Base-by-base conservation (phyloP, 2,329 filamentous ascomycete genomes). In the Aspergillus felis region DNA sequence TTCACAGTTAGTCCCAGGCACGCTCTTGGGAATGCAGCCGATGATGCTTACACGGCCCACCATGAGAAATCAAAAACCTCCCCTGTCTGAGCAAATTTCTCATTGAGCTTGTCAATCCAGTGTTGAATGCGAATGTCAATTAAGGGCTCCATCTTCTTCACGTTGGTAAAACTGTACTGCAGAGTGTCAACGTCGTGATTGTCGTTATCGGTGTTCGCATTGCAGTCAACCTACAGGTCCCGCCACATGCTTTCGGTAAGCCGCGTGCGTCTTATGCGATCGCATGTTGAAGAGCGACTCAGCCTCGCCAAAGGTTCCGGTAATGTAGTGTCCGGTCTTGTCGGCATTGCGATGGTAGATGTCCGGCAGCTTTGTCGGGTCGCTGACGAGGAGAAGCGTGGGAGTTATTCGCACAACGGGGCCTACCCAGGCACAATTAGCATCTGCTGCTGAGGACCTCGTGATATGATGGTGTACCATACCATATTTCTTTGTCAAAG, bases 261-360 rank as follows among this genome's bases (percentile, higher is more conserved):
- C 71, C 3, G 82, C 75, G 65, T 86, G 84, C 4, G 73, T 71
- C 54, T 74, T 75, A 49, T 80, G 74, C 49, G 82, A 78, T 58
- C 81, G 80, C 78, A 84, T 84, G 57, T 85, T 84, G 68, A 87
- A 84, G 5, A 85, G 63, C 1, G 76, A 79, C 58, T 85, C 83
- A 4, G 75, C 78, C 55, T 81, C 78, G 17, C 83, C 83, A 61
- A 85, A 84, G 25, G 76, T 81, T 22, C 82, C 83, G 0, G 82
- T 81, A 57, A 85, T 82, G 65, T 86, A 86, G 67, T 84, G 80
- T 51, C 82, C 76, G 1, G 81, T 81, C 65, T 86, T 87, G 69
- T 83, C 76, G 4, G 79, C 82, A 60, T 81, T 74, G 24, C 82
- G 79, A 53, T 77, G 75, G 70, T 86, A 87, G 27, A 87, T 79